Base-by-base conservation (phyloP, 345 rosid species). In the Ricinus communis region DNA sequence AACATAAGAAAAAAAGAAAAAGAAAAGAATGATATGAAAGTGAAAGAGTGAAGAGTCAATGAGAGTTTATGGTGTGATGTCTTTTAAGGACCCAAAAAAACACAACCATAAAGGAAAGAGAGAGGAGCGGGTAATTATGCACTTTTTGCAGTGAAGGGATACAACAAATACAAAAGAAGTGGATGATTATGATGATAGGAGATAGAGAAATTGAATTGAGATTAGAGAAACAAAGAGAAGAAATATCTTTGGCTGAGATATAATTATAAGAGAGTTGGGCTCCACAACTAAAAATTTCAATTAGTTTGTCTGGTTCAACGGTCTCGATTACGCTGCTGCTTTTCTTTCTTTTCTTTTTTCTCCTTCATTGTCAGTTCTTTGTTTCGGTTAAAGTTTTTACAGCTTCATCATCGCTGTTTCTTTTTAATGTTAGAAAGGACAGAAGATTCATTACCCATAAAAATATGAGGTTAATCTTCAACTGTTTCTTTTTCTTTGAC, bases 271-370 rank as follows among this genome's bases (percentile, higher is more conserved):
- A 58, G 18, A 55, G 2, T 36, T 59, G 43, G 76, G 74, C 33
- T 72, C 69, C 69, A 43, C 64, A 8, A 10, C 30, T 7, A 8
- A 62, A n/a, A 36, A 5, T 45, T 64, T 64, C 15, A 1, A 46
- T 33, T 8, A 43, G 21, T 64, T 72, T 72, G 70, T 65, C 76
- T 65, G 65, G 33, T 72, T 55, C 74, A 62, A 51, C 70, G 67
- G 54, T 46, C 62, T 54, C 43, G 50, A 63, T 43, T 25, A 7
- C 24, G 56, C 64, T 47, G 52, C 18, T 2, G 25, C 13, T n/a
- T 52, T 62, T 43, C 14, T 8, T 12, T 12, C 19, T 6, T 33
- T 2, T 2, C 38, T 33, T 33, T 33, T 25, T 36, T 12, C 6
- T 8, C 38, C 24, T 18, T 27, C 0, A 3, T 64, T 1, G 4